A percentile compares a stretch with the other conserved stretches of the same genome.
phyloP scores from a whole-genome alignment of 805 yeast species.

The Pichia scutulata region DNA sequence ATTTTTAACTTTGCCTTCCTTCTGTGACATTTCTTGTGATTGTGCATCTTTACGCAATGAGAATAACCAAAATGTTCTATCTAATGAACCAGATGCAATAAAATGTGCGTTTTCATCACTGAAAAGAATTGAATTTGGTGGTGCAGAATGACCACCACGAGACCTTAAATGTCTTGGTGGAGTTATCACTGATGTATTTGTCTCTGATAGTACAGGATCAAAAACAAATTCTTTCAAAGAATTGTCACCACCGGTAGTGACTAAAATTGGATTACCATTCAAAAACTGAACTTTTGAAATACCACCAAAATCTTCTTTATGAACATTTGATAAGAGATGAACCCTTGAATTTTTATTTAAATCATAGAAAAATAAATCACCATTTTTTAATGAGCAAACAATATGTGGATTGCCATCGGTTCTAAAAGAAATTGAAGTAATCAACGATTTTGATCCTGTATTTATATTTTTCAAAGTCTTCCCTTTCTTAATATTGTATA shows the following conservation, averaged over 20 bases:
- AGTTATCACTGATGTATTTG: constrained; percentile 57
- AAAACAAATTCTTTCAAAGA: constrained; percentile 83
- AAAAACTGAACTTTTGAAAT: constrained; percentile 65
- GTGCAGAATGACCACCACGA: constrained; percentile 95
- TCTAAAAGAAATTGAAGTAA: constrained; percentile 71
- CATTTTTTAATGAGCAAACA: constrained; percentile 69
- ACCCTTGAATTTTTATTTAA: constrained; percentile 63
- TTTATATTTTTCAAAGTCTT: constrained; percentile 45
- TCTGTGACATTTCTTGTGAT: constrained; percentile 86
- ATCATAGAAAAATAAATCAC: constrained; percentile 84
- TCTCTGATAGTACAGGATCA: constrained; percentile 76
- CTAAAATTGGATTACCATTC: constrained; percentile 85
- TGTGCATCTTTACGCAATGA: constrained; percentile 95
- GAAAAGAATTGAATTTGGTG: constrained; percentile 70
- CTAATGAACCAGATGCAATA: constrained; percentile 78
- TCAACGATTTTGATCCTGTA: constrained; percentile 33
- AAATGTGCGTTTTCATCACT: constrained; percentile 74
- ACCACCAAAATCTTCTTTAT: constrained; percentile 69
- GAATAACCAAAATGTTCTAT: constrained; percentile 82
- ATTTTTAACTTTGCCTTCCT: constrained; percentile 37
- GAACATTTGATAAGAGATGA: constrained; percentile 67
- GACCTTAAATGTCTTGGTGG: constrained; percentile 91
- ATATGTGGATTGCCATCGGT: constrained; percentile 84
- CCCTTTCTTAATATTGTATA: constrained; percentile 65
- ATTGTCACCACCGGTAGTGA: constrained; percentile 89